These are phyloP conservation scores for Coniferiporia sulphurascens DNA, from an alignment of 1,284 basidiomycete species.

Conservation along the genomic window DNA sequence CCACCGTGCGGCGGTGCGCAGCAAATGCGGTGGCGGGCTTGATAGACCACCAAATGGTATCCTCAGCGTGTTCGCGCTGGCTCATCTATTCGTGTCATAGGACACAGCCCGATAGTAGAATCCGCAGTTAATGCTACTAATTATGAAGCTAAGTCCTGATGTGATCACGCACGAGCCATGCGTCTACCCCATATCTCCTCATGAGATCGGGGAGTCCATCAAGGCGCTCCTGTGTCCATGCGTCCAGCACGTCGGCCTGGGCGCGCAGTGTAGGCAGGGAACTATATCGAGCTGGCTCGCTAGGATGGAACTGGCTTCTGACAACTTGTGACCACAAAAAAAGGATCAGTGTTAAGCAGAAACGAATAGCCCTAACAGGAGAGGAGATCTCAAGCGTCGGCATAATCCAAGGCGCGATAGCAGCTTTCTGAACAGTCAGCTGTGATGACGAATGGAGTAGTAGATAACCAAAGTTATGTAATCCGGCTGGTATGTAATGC, in stretches of 20 bases:
- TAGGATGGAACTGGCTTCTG: conserved; percentile 32
- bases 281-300: conserved; percentile 33
- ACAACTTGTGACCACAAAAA: background rate
- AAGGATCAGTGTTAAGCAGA: background rate
- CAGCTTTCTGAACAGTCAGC: no score
- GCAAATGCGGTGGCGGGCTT: conserved; percentile 46
- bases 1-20: conserved; percentile 44
- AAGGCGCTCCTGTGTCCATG: conserved; percentile 41
- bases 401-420: no score
- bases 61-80: conserved; percentile 50
- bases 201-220: conserved; percentile 38
- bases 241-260: conserved; percentile 39
- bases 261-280: conserved; percentile 39
- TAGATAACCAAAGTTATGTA: no score
- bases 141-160: background rate
- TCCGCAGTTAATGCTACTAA: background rate
- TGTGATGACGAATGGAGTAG: no score
- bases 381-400: no score
- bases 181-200: conserved; percentile 39
- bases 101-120: background rate
- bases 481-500: no score
- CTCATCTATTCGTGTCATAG: conserved; percentile 32
- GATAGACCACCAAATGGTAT: conserved; percentile 48
- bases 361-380: background rate
- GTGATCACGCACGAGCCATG: conserved; percentile 37